phyloP scores from a whole-genome alignment of 2,329 filamentous ascomycete genomes.

The Arthrobotrys iridis region DNA sequence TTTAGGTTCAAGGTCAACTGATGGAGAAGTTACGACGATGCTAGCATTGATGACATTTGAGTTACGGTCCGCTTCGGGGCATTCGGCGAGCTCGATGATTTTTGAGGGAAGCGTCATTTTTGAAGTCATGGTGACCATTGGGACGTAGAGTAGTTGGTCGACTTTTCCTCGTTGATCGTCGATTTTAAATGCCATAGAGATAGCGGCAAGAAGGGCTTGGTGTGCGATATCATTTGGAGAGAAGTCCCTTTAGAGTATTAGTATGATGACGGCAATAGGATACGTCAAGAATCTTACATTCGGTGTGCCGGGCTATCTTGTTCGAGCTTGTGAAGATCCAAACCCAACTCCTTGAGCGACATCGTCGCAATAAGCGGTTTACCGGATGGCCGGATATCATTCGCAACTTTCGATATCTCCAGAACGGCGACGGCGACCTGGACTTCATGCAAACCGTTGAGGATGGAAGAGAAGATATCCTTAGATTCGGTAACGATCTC shows the following conservation, averaged over 20 bases:
- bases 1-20: constrained; percentile 88
- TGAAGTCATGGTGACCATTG: constrained; percentile 95
- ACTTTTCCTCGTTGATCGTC: constrained; percentile 88
- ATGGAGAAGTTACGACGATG: constrained; percentile 93
- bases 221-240: constrained; percentile 91
- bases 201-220: constrained; percentile 88
- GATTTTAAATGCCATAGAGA: constrained; percentile 90
- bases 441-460: constrained; percentile 93
- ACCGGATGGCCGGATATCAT: constrained; percentile 72
- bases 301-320: constrained; percentile 92
- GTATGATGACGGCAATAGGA: background rate
- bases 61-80: constrained; percentile 81
- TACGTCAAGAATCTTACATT: constrained; percentile 68
- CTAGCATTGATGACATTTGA: constrained; percentile 97
- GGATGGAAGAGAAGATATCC: constrained; percentile 87
- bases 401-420: constrained; percentile 82
- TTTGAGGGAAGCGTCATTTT: constrained; percentile 95
- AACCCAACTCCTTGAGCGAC: constrained; percentile 94
- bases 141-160: constrained; percentile 88
- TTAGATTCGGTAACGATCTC: constrained; percentile 90
- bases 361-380: constrained; percentile 80
- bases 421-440: constrained; percentile 94
- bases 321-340: constrained; percentile 91
- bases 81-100: constrained; percentile 80
- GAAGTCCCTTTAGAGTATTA: constrained; percentile 72